These are phyloP conservation scores for Fusarium penzigii DNA, from an alignment of 2,329 filamentous ascomycete species.

Conservation along the genomic window DNA sequence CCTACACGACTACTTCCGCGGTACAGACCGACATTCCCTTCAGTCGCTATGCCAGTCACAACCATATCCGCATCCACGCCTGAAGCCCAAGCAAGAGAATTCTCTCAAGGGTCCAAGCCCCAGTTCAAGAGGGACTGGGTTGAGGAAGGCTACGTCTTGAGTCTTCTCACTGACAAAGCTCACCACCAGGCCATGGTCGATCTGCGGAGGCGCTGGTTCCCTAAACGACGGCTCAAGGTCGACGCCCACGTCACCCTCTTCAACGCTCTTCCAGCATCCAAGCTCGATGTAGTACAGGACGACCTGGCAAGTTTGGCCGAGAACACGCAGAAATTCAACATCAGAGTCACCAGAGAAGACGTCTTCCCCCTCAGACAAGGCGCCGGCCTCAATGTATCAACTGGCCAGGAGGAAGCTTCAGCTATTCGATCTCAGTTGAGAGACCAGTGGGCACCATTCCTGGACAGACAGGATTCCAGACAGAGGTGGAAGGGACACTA, in stretches of 20 bases:
- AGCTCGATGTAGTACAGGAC: conserved; percentile 4
- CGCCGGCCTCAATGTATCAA: conserved; percentile 11
- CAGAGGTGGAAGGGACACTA: conserved; percentile 21
- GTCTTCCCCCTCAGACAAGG: conserved; percentile 18
- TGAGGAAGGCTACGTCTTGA: conserved; percentile 10
- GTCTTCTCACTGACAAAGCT: conserved; percentile 11
- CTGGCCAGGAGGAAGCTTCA: conserved; percentile 1
- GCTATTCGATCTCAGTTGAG: conserved; percentile 11
- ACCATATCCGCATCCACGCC: too few relatives aligned
- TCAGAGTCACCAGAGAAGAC: neutral
- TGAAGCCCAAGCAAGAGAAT: too few relatives aligned
- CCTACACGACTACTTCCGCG: too few relatives aligned
- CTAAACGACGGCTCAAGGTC: conserved; percentile 11
- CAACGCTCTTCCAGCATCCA: conserved; percentile 19
- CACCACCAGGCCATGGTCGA: conserved; percentile 12
- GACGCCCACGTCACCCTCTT: conserved; percentile 19
- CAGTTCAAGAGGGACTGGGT: conserved; percentile 7
- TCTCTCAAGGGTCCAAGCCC: neutral
- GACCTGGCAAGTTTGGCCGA: conserved; percentile 1
- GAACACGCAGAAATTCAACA: neutral
- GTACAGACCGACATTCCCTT: too few relatives aligned
- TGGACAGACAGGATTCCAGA: conserved; percentile 12
- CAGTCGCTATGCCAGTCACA: too few relatives aligned
- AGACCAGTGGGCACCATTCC: conserved; percentile 10
- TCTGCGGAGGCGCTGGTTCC: conserved; percentile 17